Base-by-base conservation (phyloP, 495 filamentous ascomycete species). In the Penicillium mononematosum region DNA sequence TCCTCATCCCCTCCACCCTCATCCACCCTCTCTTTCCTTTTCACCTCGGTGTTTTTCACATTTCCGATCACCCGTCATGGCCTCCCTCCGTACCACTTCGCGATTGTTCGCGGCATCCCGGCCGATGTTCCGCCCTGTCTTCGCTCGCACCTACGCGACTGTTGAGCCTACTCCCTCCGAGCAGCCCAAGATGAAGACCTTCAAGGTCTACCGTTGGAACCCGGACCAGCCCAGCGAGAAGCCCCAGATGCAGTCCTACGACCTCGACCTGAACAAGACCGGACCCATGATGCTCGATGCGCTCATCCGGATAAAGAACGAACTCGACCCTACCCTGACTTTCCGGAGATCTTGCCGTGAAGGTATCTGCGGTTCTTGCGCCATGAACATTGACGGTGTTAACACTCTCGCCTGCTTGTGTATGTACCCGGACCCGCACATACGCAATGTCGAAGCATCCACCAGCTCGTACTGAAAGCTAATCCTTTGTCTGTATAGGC, bases 181-280 rank as follows among this genome's bases (percentile, higher is more conserved):
- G 48, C 68, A 81, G 20, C 70, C 86, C 49, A 85, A 81, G 63
- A 86, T 88, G 72, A 98, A 97, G 84, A 91, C 89, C 55, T 98
- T 98, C 85, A 88, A 97, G 75, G 85, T 98, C 83, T 98, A 98
- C 85, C 88, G 94, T 65, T 98, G 94, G 94, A 95, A 95, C 70
- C 94, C 94, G 41, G 94, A 98, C 70, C 78, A 83, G 58, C 94
- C 94, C 29, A 82, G 83, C 69, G 83, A 87, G 78, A 98, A 98
- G 84, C 93, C 94, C 39, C 82, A 78, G 71, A 96, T 98, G 93
- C 91, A 97, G 81, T 83, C 79, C 58, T 98, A 97, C 76, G 87
- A 89, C 19, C 78, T 98, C 60, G 94, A 98, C 67, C 77, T 98
- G 59, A 97, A 97, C 79, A 96, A 96, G 87, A 98, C 94, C 45